Conservation (phyloP, 352 stramenopile species). For the Phytophthora syringae region DNA sequence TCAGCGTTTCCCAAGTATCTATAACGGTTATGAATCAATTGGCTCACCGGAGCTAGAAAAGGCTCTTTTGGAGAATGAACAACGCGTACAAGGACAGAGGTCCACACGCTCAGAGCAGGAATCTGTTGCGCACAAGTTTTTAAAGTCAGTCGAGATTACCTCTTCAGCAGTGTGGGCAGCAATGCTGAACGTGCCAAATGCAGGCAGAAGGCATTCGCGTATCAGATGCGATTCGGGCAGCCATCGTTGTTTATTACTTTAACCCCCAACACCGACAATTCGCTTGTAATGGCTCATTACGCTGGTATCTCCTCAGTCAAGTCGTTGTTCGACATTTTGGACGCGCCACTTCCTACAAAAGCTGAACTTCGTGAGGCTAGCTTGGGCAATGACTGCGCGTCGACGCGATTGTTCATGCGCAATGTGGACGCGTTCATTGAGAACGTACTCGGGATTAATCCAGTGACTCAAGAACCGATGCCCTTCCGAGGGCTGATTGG, state of each 20-base stretch:
- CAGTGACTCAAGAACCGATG: not conserved
- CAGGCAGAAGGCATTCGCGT: too few relatives aligned
- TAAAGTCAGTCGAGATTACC: not conserved
- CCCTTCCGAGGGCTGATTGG: not conserved
- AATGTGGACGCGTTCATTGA: slow-evolving; percentile 7
- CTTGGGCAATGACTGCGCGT: slow-evolving; percentile 12
- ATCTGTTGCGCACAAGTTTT: not conserved
- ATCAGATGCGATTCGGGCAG: not conserved
- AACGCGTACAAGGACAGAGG: not conserved
- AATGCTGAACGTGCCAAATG: not conserved
- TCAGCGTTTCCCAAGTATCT: slow-evolving; percentile 2
- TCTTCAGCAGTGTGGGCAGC: not conserved
- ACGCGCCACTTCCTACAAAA: too few relatives aligned
- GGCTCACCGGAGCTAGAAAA: not conserved
- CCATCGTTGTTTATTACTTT: not conserved
- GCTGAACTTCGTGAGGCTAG: too few relatives aligned
- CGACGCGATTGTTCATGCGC: slow-evolving; percentile 5
- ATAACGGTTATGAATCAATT: slow-evolving; percentile 1
- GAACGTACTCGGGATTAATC: not conserved
- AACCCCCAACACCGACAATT: not conserved
- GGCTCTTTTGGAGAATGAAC: slow-evolving; percentile 10
- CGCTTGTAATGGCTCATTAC: slow-evolving; percentile 13
- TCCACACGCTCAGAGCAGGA: not conserved
- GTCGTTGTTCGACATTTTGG: too few relatives aligned
- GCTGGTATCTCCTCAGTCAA: too few relatives aligned